A percentile compares a stretch with the other conserved stretches of the same genome.
Evolutionary conservation across 2,329 filamentous ascomycete species (phyloP).

Genomic region (Venturia oleaginea): DNA sequence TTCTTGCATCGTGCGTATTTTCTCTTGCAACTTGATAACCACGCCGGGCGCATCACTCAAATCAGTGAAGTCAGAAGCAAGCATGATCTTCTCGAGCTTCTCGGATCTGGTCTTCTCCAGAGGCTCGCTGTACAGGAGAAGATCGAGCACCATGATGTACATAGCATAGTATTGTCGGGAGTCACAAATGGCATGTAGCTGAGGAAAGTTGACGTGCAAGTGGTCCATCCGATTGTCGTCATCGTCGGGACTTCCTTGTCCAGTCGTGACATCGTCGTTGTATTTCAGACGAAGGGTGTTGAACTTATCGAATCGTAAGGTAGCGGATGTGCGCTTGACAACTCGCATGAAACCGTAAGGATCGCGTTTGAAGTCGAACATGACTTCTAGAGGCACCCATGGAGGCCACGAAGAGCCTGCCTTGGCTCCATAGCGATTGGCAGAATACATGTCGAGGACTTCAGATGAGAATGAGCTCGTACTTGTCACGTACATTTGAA

Average conservation of each 20-base stretch:
- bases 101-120: slow-evolving; percentile 95
- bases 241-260: slow-evolving; percentile 45
- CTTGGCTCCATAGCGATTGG: slow-evolving; percentile 82
- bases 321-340: slow-evolving; percentile 92
- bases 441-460: slow-evolving; percentile 85
- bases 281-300: slow-evolving; percentile 95
- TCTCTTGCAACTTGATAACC: slow-evolving; percentile 82
- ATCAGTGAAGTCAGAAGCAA: slow-evolving; percentile 97
- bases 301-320: slow-evolving; percentile 93
- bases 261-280: slow-evolving; percentile 78
- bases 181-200: slow-evolving; percentile 89
- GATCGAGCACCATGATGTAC: slow-evolving; percentile 94
- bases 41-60: slow-evolving; percentile 86
- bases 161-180: slow-evolving; percentile 95
- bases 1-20: slow-evolving; percentile 87
- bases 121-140: slow-evolving; percentile 92
- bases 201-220: slow-evolving; percentile 92
- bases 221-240: slow-evolving; percentile 83
- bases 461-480: slow-evolving; percentile 81
- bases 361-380: slow-evolving; percentile 91
- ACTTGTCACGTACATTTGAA: slow-evolving; percentile 95
- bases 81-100: slow-evolving; percentile 94
- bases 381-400: slow-evolving; percentile 96
- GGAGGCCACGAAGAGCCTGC: slow-evolving; percentile 87
- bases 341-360: slow-evolving; percentile 97